Percentiles rank a stretch among this genome's conserved stretches.
Evolutionary conservation across 2,329 filamentous ascomycete species (phyloP).

Genomic region (Sporothrix pseudoabietina): DNA sequence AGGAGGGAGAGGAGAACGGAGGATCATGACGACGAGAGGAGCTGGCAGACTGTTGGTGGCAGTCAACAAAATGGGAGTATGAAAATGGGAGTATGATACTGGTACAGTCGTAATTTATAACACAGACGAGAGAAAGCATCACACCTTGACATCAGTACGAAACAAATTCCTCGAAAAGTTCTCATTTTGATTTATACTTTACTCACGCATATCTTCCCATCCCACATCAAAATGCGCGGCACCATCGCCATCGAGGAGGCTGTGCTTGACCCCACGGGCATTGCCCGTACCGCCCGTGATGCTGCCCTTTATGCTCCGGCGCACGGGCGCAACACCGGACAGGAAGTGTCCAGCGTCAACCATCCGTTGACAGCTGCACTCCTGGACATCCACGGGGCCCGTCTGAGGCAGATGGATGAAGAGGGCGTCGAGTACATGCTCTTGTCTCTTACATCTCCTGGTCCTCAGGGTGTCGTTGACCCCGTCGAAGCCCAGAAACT

Average conservation of each 20-base stretch:
- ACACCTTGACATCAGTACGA: neutral
- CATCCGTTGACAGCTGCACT: constrained; percentile 39
- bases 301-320: constrained; percentile 39
- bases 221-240: constrained; percentile 34
- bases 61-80: neutral
- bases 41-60: neutral
- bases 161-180: neutral
- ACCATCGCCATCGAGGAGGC: constrained; percentile 45
- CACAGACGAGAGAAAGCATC: neutral
- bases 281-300: constrained; percentile 38
- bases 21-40: neutral
- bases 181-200: neutral
- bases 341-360: constrained; percentile 31
- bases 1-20: neutral
- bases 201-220: neutral
- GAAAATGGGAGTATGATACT: neutral
- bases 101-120: neutral
- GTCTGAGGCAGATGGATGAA: constrained; percentile 42
- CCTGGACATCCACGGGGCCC: constrained; percentile 40
- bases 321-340: constrained; percentile 28
- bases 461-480: constrained; percentile 40
- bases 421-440: constrained; percentile 46
- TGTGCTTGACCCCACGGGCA: constrained; percentile 41
- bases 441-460: constrained; percentile 42
- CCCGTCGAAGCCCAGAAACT: constrained; percentile 37